Percentiles rank a stretch among this genome's conserved stretches.
Conservation (phyloP, 805 yeast species). For the Vanderwaltozyma verrucispora region DNA sequence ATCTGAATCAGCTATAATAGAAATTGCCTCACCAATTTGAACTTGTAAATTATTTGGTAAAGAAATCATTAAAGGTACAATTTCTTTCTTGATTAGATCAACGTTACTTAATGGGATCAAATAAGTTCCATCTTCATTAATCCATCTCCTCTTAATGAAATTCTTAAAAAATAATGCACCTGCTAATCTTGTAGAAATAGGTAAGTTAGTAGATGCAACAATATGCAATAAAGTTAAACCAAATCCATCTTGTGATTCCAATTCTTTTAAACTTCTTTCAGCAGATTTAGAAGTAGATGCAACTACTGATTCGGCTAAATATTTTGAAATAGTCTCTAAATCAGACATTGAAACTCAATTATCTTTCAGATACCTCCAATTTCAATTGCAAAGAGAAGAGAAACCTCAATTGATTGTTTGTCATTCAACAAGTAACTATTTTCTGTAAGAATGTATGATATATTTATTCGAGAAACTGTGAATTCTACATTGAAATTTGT, state of each 20-base stretch:
- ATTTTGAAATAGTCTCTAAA: constrained; percentile 41
- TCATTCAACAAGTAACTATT: too few relatives aligned
- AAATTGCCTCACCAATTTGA: constrained; percentile 92
- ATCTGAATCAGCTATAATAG: constrained; percentile 90
- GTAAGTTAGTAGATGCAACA: constrained; percentile 51
- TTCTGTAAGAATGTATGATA: too few relatives aligned
- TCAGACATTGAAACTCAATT: constrained; percentile 36
- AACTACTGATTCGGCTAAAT: constrained; percentile 52
- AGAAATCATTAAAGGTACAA: constrained; percentile 76
- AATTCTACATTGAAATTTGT: too few relatives aligned
- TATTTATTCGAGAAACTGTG: too few relatives aligned
- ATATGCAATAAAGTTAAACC: constrained; percentile 65
- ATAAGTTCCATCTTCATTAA: constrained; percentile 79
- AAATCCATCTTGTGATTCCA: constrained; percentile 66
- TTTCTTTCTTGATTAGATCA: constrained; percentile 57
- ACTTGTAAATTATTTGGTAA: constrained; percentile 71
- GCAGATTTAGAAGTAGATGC: constrained; percentile 58
- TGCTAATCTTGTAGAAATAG: constrained; percentile 60
- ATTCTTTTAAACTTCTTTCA: constrained; percentile 49
- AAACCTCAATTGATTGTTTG: too few relatives aligned
- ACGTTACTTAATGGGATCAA: constrained; percentile 53
- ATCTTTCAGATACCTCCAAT: too few relatives aligned
- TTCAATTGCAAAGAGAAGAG: too few relatives aligned
- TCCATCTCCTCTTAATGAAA: constrained; percentile 75
- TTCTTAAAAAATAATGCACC: constrained; percentile 89